Conservation (phyloP, 2,329 filamentous ascomycete genomes). For the Curvularia spicifera region DNA sequence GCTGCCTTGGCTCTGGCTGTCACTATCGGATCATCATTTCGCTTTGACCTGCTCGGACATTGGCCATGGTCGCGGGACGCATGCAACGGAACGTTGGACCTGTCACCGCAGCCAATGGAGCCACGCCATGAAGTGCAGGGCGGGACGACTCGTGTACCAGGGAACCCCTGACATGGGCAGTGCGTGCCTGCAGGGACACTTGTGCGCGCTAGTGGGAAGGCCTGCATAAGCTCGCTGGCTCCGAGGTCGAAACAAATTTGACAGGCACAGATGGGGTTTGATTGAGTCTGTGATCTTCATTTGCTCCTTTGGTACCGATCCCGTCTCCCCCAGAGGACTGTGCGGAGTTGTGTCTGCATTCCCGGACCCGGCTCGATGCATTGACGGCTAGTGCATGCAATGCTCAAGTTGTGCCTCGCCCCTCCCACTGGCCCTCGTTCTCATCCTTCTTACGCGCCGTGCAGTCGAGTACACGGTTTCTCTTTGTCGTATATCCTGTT, state of each 20-base stretch:
- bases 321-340: slow-evolving; percentile 40
- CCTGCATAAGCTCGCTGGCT: slow-evolving; percentile 42
- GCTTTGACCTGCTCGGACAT: slow-evolving; percentile 31
- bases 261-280: slow-evolving; percentile 33
- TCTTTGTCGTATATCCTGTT: slow-evolving; percentile 23
- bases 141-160: slow-evolving; percentile 13
- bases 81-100: slow-evolving; percentile 27
- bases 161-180: slow-evolving; percentile 25
- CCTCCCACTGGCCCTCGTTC: slow-evolving; percentile 27
- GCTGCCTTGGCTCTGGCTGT: slow-evolving; percentile 18
- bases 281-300: slow-evolving; percentile 29
- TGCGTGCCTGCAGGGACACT: slow-evolving; percentile 37
- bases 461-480: slow-evolving; percentile 35
- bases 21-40: slow-evolving; percentile 34
- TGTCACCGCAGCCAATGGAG: slow-evolving; percentile 31
- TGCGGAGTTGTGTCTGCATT: slow-evolving; percentile 39
- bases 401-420: slow-evolving; percentile 37
- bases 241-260: slow-evolving; percentile 41
- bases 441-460: slow-evolving; percentile 34
- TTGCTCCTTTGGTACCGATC: slow-evolving; percentile 31
- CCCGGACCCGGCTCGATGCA: slow-evolving; percentile 35
- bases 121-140: slow-evolving; percentile 12
- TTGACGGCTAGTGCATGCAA: slow-evolving; percentile 43
- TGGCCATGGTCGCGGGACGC: slow-evolving; percentile 33
- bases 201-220: slow-evolving; percentile 36